phyloP scores from a whole-genome alignment of 176 grass and related monocot genomes.

The Cenchrus fungigraminus region DNA sequence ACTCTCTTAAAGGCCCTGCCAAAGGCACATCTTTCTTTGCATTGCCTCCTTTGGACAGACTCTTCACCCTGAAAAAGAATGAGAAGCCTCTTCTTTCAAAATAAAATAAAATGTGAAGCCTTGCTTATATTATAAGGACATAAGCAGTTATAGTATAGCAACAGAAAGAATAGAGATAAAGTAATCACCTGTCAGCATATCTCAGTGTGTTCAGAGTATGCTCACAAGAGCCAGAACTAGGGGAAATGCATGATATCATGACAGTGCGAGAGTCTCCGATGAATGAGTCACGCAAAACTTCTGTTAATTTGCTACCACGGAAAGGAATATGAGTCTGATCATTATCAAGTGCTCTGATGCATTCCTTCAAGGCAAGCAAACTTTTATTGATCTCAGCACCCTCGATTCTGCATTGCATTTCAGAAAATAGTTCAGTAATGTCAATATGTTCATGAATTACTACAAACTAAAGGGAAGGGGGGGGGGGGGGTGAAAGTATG shows the following conservation, averaged over 20 bases:
- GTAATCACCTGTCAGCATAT: constrained; percentile 96
- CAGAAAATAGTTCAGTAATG: constrained; percentile 22
- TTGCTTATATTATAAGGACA: constrained; percentile 30
- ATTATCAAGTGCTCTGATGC: constrained; percentile 97
- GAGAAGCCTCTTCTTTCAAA: too few relatives aligned
- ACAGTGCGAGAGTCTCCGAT: constrained; percentile 94
- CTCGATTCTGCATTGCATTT: constrained; percentile 80
- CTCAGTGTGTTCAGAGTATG: constrained; percentile 96
- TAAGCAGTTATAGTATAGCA: constrained; percentile 19
- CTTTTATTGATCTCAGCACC: constrained; percentile 99
- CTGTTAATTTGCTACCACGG: constrained; percentile 96
- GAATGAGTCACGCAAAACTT: constrained; percentile 95
- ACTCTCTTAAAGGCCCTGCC: constrained; percentile 60
- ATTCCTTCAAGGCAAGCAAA: constrained; percentile 97
- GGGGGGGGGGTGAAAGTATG: neutral
- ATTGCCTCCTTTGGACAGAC: constrained; percentile 84
- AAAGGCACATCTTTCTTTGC: constrained; percentile 72
- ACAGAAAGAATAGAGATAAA: constrained; percentile 29
- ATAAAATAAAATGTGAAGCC: neutral
- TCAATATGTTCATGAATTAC: neutral
- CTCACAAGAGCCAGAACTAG: constrained; percentile 97
- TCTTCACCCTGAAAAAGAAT: constrained; percentile 76
- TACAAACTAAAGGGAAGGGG: neutral
- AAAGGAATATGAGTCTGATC: constrained; percentile 99
- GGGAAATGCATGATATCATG: constrained; percentile 99